Evolutionary conservation across 169 alveolate genomes (phyloP), one percentile per base, ranked within the genome.

Genomic region (Plasmodium chabaudi): DNA sequence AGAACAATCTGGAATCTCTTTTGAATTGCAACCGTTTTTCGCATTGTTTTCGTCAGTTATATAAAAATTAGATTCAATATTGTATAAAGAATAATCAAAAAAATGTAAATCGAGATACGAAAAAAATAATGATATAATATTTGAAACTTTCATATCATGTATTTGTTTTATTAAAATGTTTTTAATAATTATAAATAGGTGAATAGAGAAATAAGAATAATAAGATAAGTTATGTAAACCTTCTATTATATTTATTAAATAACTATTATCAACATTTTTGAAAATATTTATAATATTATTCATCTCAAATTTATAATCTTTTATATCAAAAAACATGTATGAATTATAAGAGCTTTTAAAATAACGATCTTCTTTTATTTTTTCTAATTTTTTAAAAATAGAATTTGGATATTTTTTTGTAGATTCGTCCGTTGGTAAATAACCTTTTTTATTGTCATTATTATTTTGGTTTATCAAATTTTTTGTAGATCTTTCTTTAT

Each of bases 171-270:
- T 67, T 27, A 79, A 42, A 17, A 79, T 67, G 39, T 79, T 79
- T 79, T 79, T 79, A 39, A 79, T 79, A 25, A 79, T 60, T 19
- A 79, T 27, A 47, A 47, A 53, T 34, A 79, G 9, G 23, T 79
- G 89, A 67, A 79, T 79, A 34, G 89, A 79, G 57, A 79, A 79
- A 59, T 79, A 79, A 15, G 89, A 79, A 42, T 79, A 79, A 46
- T 79, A 79, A 2, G 89, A 79, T 17, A 79, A 53, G 17, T 59
- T 65, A 51, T 79, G 65, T 59, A 79, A 53, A 44, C 84, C 39
- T 17, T 79, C 89, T 25, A 79, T 39, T 7, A 67, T 71, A 44
- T 79, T 67, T 25, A 79, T 59, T 17, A 79, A 60, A 47, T 79
- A 79, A 71, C 82, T 79, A 67, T 70, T 79, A 61, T 79, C 89